Evolutionary conservation across 495 filamentous ascomycete species (phyloP), one percentile per base, ranked within the genome.

Genomic region (Penicillium mononematosum): DNA sequence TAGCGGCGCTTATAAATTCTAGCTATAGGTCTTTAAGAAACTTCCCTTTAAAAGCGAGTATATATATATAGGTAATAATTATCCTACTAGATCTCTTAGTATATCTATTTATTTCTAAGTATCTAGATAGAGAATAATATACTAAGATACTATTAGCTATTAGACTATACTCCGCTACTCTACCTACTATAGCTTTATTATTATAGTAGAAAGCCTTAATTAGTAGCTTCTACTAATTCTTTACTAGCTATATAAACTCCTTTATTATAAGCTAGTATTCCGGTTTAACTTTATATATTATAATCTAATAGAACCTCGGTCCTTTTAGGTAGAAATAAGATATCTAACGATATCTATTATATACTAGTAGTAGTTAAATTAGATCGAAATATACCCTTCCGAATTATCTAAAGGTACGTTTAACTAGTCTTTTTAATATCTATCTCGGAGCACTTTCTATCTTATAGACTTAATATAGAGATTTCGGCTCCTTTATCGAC

Each of bases 141-240:
- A 50, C 47, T 9, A 16, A 39, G 39, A 36, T 9, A 50, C 47
- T 9, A 16, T 36, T 10, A 3, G 4, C 24, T 16, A 8, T 38
- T 38, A 50, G 22, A 12, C 19, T 31, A 16, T 36, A 22, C 5
- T 50, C 20, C 14, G 5, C n/a, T 34, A 27, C 14, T 22, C 7
- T 38, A 1, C 32, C 24, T 14, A 10, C 14, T 14, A 10, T 1
- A 2, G 4, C 0, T 25, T 50, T 34, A 50, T 50, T 50, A 36
- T 50, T 14, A 39, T 50, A 50, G 38, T 50, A 3, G 5, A 50
- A 50, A 3, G 20, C 32, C 5, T 50, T 50, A 14, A 50, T 50
- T 0, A 4, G 47, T 39, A 50, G 20, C 4, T 50, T 50, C 9
- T 14, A 50, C 19, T 36, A 27, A 25, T 50, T 50, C 5, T 5